These are phyloP conservation scores for Stevia rebaudiana DNA, from an alignment of 140 eudicot species.

Conservation along the genomic window DNA sequence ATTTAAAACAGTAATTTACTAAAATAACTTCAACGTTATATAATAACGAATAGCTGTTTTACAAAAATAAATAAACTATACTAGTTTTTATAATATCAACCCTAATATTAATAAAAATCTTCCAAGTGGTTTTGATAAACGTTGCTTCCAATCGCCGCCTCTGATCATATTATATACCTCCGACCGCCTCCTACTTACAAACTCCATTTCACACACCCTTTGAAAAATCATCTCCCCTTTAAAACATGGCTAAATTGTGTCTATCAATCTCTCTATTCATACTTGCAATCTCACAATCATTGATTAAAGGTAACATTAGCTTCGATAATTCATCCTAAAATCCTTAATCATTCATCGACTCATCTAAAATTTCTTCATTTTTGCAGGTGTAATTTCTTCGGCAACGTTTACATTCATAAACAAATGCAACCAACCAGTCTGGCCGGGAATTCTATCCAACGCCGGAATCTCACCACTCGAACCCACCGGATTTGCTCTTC, in stretches of 20 bases:
- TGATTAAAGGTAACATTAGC: slow-evolving; percentile 21
- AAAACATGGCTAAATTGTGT: slow-evolving; percentile 13
- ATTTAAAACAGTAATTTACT: too few species aligned
- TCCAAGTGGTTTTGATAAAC: too few species aligned
- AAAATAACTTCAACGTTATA: too few species aligned
- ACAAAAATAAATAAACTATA: too few species aligned
- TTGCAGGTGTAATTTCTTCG: slow-evolving; percentile 40
- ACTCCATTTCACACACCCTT: neutral
- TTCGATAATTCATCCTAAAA: neutral
- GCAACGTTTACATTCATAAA: slow-evolving; percentile 50
- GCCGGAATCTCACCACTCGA: slow-evolving; percentile 39
- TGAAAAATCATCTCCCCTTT: neutral
- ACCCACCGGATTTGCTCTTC: slow-evolving; percentile 48
- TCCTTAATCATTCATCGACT: neutral
- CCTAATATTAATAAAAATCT: too few species aligned
- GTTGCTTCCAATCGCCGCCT: slow-evolving; percentile 16
- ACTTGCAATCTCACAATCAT: slow-evolving; percentile 17
- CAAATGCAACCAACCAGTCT: slow-evolving; percentile 55
- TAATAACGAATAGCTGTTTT: too few species aligned
- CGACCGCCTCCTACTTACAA: slow-evolving; percentile 23
- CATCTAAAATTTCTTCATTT: neutral
- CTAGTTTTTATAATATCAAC: too few species aligned
- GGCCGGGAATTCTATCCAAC: slow-evolving; percentile 75
- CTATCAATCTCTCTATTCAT: slow-evolving; percentile 3
- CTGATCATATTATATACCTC: slow-evolving; percentile 8